Base-by-base conservation (phyloP, 441 rosid species). In the Pelargonium cotyledonis region DNA sequence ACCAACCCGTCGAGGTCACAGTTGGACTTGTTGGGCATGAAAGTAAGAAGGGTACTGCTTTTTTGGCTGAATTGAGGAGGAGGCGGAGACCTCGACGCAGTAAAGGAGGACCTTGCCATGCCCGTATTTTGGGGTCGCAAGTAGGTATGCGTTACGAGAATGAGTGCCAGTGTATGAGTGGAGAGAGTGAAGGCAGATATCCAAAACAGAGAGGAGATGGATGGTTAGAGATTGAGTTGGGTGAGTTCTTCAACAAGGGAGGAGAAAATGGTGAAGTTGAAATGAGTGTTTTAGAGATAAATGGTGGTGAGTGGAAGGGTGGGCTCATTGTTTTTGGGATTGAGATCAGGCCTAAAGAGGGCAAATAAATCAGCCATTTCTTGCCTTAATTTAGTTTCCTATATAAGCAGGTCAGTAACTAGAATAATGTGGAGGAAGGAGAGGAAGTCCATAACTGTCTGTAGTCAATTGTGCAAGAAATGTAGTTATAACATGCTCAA, bases 151-250 rank as follows among this genome's bases (percentile, higher is more conserved):
- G 73, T 4, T 6, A 40, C 1, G 43, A 47, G 53, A 11, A n/a
- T 12, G 68, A 21, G 71, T 35, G 51, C 15, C 47, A 43, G 31
- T 35, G 9, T 47, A n/a, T 47, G 7, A 58, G 72, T 18, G 12
- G 1, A 6, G 53, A 63, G 38, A 40, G 16, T 8, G 40, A 1
- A 5, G 69, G 10, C 1, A 43, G 29, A n/a, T 15, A 41, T 40
- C 78, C 80, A 0, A 77, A 62, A 63, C 35, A 46, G 41, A 79
- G 85, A 57, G 60, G 0, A 8, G 91, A 87, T 53, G 83, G 77
- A 38, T 86, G 91, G 88, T 15, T 70, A 19, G 87, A 80, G 79
- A 69, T 80, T 3, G 82, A 85, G 68, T 4, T 87, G 38, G 91
- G 89, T 2, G 81, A 83, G 66, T 83, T 76, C 65, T 76, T 65